These are phyloP conservation scores for Dioscorea dumetorum DNA, from an alignment of 106 monocot species.

Conservation along the genomic window DNA sequence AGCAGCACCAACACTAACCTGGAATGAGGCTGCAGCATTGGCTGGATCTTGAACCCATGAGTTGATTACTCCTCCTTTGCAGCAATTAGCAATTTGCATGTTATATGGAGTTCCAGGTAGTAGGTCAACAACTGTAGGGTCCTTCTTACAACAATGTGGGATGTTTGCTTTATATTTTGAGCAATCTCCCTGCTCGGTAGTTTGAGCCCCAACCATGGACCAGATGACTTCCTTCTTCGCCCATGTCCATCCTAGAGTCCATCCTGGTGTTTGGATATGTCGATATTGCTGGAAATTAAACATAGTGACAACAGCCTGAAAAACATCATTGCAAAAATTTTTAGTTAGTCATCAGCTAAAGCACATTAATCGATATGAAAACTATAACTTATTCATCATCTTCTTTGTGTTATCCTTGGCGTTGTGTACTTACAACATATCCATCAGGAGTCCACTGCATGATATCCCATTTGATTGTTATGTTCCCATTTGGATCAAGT, in stretches of 20 bases:
- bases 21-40: constrained; percentile 58
- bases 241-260: constrained; percentile 77
- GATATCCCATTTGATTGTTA: constrained; percentile 95
- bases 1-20: constrained; percentile 56
- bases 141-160: constrained; percentile 64
- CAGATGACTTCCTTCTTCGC: constrained; percentile 79
- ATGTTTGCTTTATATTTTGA: constrained; percentile 59
- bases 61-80: constrained; percentile 71
- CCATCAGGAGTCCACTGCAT: constrained; percentile 92
- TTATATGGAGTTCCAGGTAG: constrained; percentile 87
- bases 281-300: constrained; percentile 90
- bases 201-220: constrained; percentile 66
- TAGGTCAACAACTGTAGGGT: constrained; percentile 59
- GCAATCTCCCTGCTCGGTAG: constrained; percentile 82
- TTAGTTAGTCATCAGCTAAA: background rate
- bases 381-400: background rate
- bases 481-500: constrained; percentile 85
- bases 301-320: constrained; percentile 78
- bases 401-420: background rate
- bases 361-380: background rate
- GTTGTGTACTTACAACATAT: constrained; percentile 61
- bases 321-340: background rate
- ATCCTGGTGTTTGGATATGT: constrained; percentile 82
- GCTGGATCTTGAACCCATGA: constrained; percentile 61
- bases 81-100: constrained; percentile 85